Percentiles rank a stretch among this genome's conserved stretches.
These are phyloP conservation scores for Plantago major DNA, from an alignment of 257 asterid species.

Conservation along the genomic window DNA sequence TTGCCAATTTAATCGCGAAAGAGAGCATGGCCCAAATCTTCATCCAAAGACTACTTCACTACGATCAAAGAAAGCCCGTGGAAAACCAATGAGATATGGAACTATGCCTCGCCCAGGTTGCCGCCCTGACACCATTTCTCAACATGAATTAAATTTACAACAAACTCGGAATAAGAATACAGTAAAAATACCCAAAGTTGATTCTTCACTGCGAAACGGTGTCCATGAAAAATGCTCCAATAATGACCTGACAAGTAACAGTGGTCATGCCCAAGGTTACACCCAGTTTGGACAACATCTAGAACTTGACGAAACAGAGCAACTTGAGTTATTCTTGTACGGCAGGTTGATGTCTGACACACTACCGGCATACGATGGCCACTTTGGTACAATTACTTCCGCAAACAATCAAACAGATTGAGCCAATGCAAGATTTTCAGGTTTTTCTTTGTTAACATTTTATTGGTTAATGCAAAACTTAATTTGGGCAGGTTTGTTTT, in stretches of 20 bases:
- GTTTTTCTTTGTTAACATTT: background rate
- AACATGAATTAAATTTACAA: too few relatives aligned
- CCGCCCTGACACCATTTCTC: too few relatives aligned
- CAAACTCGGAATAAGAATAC: too few relatives aligned
- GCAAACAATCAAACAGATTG: background rate
- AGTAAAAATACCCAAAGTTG: too few relatives aligned
- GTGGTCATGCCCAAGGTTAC: background rate
- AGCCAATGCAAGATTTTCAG: background rate
- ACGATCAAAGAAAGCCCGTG: background rate
- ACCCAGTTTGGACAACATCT: background rate
- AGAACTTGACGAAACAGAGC: background rate
- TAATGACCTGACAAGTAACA: background rate
- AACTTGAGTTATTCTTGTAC: background rate
- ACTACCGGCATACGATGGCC: background rate
- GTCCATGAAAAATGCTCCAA: background rate
- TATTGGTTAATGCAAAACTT: background rate
- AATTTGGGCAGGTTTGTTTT: too few relatives aligned
- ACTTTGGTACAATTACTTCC: background rate
- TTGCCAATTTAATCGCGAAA: slow-evolving; percentile 7
- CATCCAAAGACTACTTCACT: background rate
- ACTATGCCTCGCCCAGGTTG: background rate
- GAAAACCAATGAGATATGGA: slow-evolving; percentile 1
- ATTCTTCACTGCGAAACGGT: background rate
- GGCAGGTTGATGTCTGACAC: background rate
- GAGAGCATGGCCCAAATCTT: background rate